Conservation (phyloP, 2,329 filamentous ascomycete species). For the Trichoderma guizhouense region DNA sequence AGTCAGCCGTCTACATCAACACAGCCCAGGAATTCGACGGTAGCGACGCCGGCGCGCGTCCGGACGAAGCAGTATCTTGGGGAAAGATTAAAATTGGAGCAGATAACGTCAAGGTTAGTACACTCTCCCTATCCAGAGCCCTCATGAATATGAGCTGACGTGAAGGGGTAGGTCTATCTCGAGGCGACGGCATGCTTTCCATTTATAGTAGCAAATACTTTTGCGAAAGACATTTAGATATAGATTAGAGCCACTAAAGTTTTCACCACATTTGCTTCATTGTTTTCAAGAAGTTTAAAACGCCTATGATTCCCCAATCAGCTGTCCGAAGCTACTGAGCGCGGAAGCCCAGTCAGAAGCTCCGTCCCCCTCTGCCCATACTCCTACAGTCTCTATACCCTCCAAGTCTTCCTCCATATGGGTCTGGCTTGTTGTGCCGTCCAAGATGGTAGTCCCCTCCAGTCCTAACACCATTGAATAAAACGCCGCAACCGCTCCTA, state of each 20-base stretch:
- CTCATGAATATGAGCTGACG: not conserved
- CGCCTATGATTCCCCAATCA: conserved; percentile 26
- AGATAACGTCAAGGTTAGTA: conserved; percentile 78
- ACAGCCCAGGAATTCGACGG: conserved; percentile 97
- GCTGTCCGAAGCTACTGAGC: conserved; percentile 45
- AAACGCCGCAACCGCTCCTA: conserved; percentile 40
- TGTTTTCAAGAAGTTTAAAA: not conserved
- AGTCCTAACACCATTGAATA: conserved; percentile 50
- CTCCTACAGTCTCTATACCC: conserved; percentile 39
- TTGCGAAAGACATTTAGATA: conserved; percentile 50
- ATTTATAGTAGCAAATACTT: conserved; percentile 64
- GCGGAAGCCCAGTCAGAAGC: conserved; percentile 47
- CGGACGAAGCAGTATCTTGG: conserved; percentile 97
- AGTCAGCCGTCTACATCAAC: conserved; percentile 96
- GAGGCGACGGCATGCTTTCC: conserved; percentile 65
- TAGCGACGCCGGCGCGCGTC: conserved; percentile 89
- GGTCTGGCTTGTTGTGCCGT: conserved; percentile 43
- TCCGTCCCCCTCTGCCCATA: conserved; percentile 44
- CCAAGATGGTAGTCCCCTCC: conserved; percentile 40
- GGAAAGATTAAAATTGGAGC: conserved; percentile 93
- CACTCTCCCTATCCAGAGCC: not conserved
- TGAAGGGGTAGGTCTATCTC: conserved; percentile 51
- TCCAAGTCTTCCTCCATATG: conserved; percentile 51
- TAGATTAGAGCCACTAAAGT: not conserved
- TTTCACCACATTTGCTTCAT: not conserved